Conservation (phyloP, 331 rosid species). For the Arachis monticola region DNA sequence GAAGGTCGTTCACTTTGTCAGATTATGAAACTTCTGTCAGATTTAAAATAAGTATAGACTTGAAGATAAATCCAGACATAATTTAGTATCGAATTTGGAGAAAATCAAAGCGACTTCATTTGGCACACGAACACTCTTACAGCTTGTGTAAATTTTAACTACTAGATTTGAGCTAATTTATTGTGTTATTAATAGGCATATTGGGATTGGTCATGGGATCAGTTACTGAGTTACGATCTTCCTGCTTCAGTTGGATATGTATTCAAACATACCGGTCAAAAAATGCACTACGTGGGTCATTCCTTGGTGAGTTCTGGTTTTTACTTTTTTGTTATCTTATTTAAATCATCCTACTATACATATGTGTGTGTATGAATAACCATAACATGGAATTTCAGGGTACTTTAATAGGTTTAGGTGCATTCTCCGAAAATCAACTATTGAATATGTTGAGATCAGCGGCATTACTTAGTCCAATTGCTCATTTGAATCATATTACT, state of each 20-base stretch:
- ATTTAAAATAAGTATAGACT: too few relatives aligned
- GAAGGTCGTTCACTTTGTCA: too few relatives aligned
- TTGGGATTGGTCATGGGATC: conserved; percentile 53
- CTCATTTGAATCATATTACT: conserved; percentile 63
- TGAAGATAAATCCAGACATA: too few relatives aligned
- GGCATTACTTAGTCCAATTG: conserved; percentile 83
- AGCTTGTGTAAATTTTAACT: too few relatives aligned
- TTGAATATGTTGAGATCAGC: conserved; percentile 60
- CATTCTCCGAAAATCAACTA: conserved; percentile 59
- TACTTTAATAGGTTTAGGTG: conserved; percentile 65
- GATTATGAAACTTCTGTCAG: too few relatives aligned
- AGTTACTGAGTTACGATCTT: conserved; percentile 66
- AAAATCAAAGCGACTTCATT: too few relatives aligned
- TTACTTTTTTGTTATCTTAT: too few relatives aligned
- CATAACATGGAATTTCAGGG: conserved; percentile 53
- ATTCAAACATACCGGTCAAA: conserved; percentile 60
- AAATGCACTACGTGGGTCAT: conserved; percentile 71
- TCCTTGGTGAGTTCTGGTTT: conserved; percentile 58
- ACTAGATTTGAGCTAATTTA: not conserved
- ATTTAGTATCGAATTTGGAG: too few relatives aligned
- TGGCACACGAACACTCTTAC: too few relatives aligned
- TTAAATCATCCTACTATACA: too few relatives aligned
- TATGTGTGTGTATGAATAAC: too few relatives aligned
- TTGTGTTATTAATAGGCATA: conserved; percentile 43
- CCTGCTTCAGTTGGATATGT: conserved; percentile 67